Evolutionary conservation across 176 grass and related monocot genomes (phyloP).

Genomic region (Oryza punctata): DNA sequence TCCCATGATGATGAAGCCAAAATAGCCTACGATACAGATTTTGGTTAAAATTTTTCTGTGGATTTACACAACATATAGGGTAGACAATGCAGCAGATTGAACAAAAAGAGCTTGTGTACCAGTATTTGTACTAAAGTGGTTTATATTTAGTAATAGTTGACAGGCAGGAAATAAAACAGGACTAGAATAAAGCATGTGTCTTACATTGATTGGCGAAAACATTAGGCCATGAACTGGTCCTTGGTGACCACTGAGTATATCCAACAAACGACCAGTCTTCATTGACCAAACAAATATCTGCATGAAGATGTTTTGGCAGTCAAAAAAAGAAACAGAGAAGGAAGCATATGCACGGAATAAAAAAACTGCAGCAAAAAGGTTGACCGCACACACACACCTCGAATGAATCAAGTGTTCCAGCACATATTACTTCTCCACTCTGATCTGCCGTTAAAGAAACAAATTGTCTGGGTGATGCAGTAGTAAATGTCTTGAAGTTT

Average conservation of each 20-base stretch:
- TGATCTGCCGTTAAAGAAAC: constrained; percentile 91
- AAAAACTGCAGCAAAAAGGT: constrained; percentile 7
- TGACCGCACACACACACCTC: constrained; percentile 55
- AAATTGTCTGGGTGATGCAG: constrained; percentile 86
- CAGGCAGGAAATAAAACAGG: neutral
- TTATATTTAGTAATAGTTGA: neutral
- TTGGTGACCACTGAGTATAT: constrained; percentile 87
- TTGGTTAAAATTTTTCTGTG: constrained; percentile 5
- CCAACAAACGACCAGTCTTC: constrained; percentile 97
- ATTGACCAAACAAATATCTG: constrained; percentile 99
- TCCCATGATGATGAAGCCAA: constrained; percentile 98
- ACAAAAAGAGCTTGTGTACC: neutral
- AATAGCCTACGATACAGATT: constrained; percentile 54
- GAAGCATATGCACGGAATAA: neutral
- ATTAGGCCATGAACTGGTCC: constrained; percentile 96
- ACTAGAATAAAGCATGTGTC: constrained; percentile 13
- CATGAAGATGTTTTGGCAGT: constrained; percentile 15
- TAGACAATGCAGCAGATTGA: constrained; percentile 8
- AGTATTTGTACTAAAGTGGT: neutral
- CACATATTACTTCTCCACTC: constrained; percentile 90
- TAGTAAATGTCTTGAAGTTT: constrained; percentile 91
- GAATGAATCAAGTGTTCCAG: constrained; percentile 98
- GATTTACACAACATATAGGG: constrained; percentile 30
- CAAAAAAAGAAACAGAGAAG: constrained; percentile 9
- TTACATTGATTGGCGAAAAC: constrained; percentile 97